Conservation (phyloP, 2,329 filamentous ascomycete species). For the Fonsecaea erecta region DNA sequence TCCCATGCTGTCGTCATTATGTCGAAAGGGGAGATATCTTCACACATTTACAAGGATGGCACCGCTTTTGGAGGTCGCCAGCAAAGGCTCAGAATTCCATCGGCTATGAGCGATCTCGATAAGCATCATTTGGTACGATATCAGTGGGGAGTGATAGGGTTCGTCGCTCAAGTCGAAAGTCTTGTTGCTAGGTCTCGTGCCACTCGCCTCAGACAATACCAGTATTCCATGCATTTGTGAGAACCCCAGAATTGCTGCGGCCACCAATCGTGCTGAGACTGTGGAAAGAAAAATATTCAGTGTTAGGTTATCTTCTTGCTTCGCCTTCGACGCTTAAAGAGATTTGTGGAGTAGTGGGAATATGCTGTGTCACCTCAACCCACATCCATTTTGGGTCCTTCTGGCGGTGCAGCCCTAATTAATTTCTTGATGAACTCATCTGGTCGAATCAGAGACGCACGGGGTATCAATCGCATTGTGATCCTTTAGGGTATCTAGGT, state of each 20-base stretch:
- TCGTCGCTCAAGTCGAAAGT: neutral
- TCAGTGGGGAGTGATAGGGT: neutral
- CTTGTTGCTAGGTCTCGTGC: neutral
- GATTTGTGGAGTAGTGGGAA: slow-evolving; percentile 11
- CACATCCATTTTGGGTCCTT: neutral
- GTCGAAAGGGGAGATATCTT: neutral
- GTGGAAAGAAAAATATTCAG: neutral
- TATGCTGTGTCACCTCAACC: neutral
- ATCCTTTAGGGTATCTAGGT: neutral
- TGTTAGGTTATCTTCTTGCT: neutral
- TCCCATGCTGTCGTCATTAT: neutral
- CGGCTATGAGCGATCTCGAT: neutral
- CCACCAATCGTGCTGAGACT: neutral
- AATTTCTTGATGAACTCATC: neutral
- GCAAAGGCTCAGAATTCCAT: neutral
- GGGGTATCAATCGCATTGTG: neutral
- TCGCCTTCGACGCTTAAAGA: neutral
- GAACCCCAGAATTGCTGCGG: neutral
- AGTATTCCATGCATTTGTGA: neutral
- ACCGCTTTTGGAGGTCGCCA: neutral
- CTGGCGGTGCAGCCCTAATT: neutral
- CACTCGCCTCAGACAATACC: neutral
- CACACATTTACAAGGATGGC: neutral
- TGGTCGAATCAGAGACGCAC: slow-evolving; percentile 17
- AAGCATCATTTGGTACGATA: neutral